Conservation (phyloP, 371 early-diverging fungal species). For the Rhizopus sp. region DNA sequence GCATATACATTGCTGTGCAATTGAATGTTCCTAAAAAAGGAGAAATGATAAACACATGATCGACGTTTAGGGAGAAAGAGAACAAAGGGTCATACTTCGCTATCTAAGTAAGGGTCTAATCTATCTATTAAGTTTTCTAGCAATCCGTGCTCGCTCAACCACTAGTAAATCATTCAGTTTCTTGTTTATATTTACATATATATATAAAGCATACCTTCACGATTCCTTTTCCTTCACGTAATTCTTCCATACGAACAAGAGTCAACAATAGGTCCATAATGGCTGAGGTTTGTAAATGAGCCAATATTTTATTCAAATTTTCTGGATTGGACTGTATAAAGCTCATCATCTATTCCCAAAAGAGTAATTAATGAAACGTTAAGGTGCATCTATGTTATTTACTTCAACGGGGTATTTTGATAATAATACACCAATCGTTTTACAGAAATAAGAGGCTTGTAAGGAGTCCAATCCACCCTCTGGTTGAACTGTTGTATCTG, state of each 20-base stretch:
- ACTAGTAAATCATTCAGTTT: conserved; percentile 39
- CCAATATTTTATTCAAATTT: conserved; percentile 59
- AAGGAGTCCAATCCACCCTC: conserved; percentile 64
- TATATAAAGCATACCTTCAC: conserved; percentile 57
- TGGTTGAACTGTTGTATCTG: conserved; percentile 6
- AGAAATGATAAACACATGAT: not conserved
- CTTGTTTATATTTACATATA: not conserved
- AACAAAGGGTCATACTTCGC: conserved; percentile 47
- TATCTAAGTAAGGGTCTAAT: conserved; percentile 75
- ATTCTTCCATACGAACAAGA: conserved; percentile 86
- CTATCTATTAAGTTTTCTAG: conserved; percentile 74
- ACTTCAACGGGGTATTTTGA: conserved; percentile 77
- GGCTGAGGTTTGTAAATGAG: conserved; percentile 80
- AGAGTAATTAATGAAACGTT: not conserved
- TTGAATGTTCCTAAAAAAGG: conserved; percentile 69
- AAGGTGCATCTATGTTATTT: not conserved
- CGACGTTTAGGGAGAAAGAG: not conserved
- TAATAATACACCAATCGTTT: conserved; percentile 80
- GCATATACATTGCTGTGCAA: conserved; percentile 83
- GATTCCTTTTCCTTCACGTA: conserved; percentile 78
- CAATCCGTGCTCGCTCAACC: conserved; percentile 80
- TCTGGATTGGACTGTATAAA: conserved; percentile 66
- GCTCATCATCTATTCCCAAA: conserved; percentile 50
- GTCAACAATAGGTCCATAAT: conserved; percentile 89
- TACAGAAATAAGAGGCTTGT: conserved; percentile 86